Percentiles rank a stretch among this genome's conserved stretches.
Conservation (phyloP, 768 basidiomycete genomes). For the Suillus americanus region DNA sequence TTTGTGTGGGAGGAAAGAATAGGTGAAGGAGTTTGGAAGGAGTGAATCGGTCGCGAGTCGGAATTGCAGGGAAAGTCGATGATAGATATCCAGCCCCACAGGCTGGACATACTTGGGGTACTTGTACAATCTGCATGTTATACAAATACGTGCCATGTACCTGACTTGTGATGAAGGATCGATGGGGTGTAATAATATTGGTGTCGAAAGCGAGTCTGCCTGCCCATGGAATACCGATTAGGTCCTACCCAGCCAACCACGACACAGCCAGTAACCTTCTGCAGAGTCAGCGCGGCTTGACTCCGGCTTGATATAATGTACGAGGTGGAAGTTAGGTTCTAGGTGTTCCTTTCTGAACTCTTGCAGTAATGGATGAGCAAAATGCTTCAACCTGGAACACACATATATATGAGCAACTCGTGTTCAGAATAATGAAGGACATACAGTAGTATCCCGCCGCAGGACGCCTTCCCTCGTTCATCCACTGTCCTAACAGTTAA, state of each 20-base stretch:
- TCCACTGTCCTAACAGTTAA: conserved; percentile 47
- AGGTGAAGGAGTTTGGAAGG: background rate
- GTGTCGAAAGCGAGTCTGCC: background rate
- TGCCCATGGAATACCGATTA: background rate
- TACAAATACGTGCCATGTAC: background rate
- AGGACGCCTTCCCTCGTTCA: conserved; percentile 44
- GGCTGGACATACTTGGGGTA: background rate
- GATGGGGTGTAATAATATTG: background rate
- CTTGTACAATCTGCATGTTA: background rate
- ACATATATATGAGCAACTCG: background rate
- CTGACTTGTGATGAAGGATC: background rate
- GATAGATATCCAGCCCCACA: background rate
- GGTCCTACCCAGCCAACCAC: conserved; percentile 52
- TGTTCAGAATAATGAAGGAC: conserved; percentile 18
- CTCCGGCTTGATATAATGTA: conserved; percentile 76
- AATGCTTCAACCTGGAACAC: conserved; percentile 73
- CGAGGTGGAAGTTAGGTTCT: conserved; percentile 61
- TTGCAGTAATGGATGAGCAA: conserved; percentile 69
- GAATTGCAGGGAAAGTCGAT: background rate
- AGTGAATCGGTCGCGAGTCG: background rate
- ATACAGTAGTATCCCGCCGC: conserved; percentile 49
- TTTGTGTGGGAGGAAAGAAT: background rate
- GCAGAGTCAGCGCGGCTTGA: conserved; percentile 75
- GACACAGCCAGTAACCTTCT: conserved; percentile 87
- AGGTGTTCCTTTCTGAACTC: conserved; percentile 63